Base-by-base conservation (phyloP, 148 eudicot genomes). In the Vaccinium darrowii region DNA sequence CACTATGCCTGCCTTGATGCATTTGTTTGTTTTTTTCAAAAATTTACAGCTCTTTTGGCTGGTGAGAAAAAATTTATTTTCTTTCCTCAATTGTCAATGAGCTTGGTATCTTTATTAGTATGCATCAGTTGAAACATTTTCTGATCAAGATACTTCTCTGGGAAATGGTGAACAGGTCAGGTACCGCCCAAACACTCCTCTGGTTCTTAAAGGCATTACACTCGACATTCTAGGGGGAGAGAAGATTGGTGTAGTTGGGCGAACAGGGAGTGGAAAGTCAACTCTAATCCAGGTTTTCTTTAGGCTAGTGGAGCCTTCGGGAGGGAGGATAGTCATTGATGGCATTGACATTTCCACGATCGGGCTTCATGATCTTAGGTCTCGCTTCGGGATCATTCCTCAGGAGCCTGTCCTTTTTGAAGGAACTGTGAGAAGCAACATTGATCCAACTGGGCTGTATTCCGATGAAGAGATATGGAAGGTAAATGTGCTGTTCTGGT, bases 331-430 rank as follows among this genome's bases (percentile, higher is more conserved):
- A 21, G 88, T 94, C 74, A 91, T 97, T 21, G 99, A 97, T 56
- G 90, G 85, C 71, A 90, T 97, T 3, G 94, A 97, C 86, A 95
- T 97, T 60, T 86, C 91, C 58, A 83, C 50, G 14, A 89, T 95
- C 4, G 99, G 98, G 39, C 94, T 97, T 74, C 98, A 95, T 75
- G 96, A 97, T 89, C 96, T 97, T 50, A 90, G 99, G 88, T 97
- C 98, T 69, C 95, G 99, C 50, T 94, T 97, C 78, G 99, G 99
- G 54, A 95, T 97, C 85, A 97, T 97, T 83, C 99, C 99, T 73
- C 99, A 97, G 88, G 99, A 97, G 85, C 99, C 99, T 71, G 98
- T 97, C 58, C 95, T 97, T 84, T 97, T 97, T 47, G 96, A 95
- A 92, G 99, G 99, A 81, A 97, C 98, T 19, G 96, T 97, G 71